phyloP scores from a whole-genome alignment of 306 rosid species.

The Vicia faba region DNA sequence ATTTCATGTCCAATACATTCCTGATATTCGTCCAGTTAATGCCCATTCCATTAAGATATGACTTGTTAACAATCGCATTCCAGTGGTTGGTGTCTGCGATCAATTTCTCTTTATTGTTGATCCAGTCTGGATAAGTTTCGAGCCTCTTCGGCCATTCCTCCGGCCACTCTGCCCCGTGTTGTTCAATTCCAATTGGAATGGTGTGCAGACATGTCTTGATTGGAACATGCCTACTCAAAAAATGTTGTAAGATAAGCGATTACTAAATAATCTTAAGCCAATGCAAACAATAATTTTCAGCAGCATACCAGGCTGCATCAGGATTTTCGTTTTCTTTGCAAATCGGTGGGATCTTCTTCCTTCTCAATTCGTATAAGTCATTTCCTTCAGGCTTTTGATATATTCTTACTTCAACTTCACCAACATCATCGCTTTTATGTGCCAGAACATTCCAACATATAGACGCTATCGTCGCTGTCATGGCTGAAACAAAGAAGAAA shows the following conservation, averaged over 20 bases:
- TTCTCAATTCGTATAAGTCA: conserved; percentile 73
- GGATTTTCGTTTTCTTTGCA: conserved; percentile 93
- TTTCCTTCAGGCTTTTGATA: conserved; percentile 93
- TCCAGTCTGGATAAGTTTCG: conserved; percentile 82
- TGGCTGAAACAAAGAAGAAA: conserved; percentile 62
- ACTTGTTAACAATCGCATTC: conserved; percentile 71
- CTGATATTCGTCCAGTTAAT: conserved; percentile 84
- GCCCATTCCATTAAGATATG: conserved; percentile 87
- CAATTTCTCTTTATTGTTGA: conserved; percentile 68
- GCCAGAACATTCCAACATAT: conserved; percentile 98
- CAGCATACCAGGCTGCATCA: conserved; percentile 84
- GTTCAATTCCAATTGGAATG: conserved; percentile 83
- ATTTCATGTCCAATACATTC: conserved; percentile 96
- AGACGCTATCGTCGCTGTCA: conserved; percentile 67
- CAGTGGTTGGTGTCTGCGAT: conserved; percentile 82
- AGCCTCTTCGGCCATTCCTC: conserved; percentile 99
- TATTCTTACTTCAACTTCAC: conserved; percentile 85
- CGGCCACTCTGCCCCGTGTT: conserved; percentile 97
- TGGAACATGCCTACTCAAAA: conserved; percentile 65
- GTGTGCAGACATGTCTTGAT: conserved; percentile 77
- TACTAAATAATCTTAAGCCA: conserved; percentile 20
- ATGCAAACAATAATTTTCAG: too few species aligned
- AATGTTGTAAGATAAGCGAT: conserved; percentile 21
- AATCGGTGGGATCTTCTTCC: conserved; percentile 81
- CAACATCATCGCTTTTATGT: conserved; percentile 81